Conservation (phyloP, 2,329 filamentous ascomycete genomes). For the Coniochaeta sp. region DNA sequence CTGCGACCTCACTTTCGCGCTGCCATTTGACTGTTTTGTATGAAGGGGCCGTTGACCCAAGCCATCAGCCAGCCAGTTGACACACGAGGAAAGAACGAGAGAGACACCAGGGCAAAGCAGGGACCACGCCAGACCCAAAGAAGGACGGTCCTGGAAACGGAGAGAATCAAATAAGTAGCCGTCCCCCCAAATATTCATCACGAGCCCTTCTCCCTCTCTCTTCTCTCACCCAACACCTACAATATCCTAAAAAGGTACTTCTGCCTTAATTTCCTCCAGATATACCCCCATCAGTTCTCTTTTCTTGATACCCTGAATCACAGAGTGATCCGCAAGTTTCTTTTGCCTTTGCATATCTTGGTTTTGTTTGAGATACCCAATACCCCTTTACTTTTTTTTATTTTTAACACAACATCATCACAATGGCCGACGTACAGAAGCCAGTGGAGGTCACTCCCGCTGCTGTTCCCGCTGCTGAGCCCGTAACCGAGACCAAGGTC, state of each 20-base stretch:
- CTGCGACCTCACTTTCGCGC: slow-evolving; percentile 1
- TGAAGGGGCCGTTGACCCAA: slow-evolving; percentile 1
- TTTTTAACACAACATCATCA: slow-evolving; percentile 25
- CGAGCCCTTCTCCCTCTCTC: slow-evolving; percentile 1
- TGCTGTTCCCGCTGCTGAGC: slow-evolving; percentile 30
- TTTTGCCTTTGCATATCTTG: slow-evolving; percentile 19
- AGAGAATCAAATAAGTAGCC: slow-evolving; percentile 4
- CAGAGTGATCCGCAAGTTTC: slow-evolving; percentile 10
- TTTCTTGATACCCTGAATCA: neutral
- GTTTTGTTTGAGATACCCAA: slow-evolving; percentile 22
- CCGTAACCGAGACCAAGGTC: slow-evolving; percentile 20
- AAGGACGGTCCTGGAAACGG: neutral
- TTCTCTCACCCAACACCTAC: neutral
- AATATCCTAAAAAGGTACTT: neutral
- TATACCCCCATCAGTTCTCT: neutral
- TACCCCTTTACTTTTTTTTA: slow-evolving; percentile 29
- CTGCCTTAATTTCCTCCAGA: neutral
- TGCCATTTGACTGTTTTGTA: slow-evolving; percentile 1
- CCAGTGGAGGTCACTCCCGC: slow-evolving; percentile 50
- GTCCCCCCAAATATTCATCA: slow-evolving; percentile 1
- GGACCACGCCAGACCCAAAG: slow-evolving; percentile 1
- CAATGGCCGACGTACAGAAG: slow-evolving; percentile 71
- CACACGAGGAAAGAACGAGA: neutral
- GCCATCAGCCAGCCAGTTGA: slow-evolving; percentile 1
- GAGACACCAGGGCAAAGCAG: neutral